These are phyloP conservation scores for Septoria petroselini DNA, from an alignment of 2,329 filamentous ascomycete species.

Conservation along the genomic window DNA sequence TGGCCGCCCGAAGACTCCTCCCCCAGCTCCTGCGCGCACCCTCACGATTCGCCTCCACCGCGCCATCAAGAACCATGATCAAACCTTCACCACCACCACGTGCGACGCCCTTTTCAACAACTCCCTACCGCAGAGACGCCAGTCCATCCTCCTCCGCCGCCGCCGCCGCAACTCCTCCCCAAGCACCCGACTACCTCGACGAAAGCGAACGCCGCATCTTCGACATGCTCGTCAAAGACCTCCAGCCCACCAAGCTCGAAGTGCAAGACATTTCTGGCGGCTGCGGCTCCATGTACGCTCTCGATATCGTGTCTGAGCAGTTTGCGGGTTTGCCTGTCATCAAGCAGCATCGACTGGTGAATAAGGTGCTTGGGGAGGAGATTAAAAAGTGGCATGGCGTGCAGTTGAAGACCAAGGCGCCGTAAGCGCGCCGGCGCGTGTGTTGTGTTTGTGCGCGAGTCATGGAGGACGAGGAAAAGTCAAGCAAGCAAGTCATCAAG, in stretches of 20 bases:
- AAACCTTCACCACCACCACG: neutral
- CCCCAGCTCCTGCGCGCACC: constrained; percentile 1
- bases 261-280: constrained; percentile 78
- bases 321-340: constrained; percentile 71
- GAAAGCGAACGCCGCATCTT: constrained; percentile 49
- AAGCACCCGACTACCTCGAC: constrained; percentile 48
- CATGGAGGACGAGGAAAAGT: too few species aligned
- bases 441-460: too few species aligned
- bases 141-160: neutral
- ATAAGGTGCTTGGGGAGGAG: constrained; percentile 68
- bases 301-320: constrained; percentile 68
- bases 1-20: constrained; percentile 16
- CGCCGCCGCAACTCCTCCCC: neutral
- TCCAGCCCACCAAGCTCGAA: constrained; percentile 47
- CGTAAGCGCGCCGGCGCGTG: constrained; percentile 27
- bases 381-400: constrained; percentile 81
- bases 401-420: constrained; percentile 68
- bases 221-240: constrained; percentile 43
- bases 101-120: neutral
- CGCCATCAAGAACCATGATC: neutral
- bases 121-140: neutral
- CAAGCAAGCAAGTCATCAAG: too few species aligned
- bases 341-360: constrained; percentile 80
- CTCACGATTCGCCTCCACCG: constrained; percentile 1
- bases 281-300: constrained; percentile 83